phyloP scores from a whole-genome alignment of 106 monocot species.

The Acorus gramineus region DNA sequence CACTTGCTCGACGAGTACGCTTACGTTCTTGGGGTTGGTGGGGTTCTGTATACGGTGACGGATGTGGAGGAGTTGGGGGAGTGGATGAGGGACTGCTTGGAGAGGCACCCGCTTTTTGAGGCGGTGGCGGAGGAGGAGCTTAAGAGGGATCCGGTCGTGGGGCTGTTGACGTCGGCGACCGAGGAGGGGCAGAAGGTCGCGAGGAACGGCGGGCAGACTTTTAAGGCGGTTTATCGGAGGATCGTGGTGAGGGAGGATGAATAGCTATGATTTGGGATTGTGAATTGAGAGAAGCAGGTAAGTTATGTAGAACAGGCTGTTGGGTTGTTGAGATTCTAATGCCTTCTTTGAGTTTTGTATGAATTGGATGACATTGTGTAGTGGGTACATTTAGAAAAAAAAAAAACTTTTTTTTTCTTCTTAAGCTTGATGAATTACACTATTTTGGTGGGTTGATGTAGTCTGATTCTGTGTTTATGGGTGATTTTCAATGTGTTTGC shows the following conservation, averaged over 20 bases:
- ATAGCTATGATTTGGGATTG: too few relatives aligned
- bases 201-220: constrained; percentile 89
- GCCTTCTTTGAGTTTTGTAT: too few relatives aligned
- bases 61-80: constrained; percentile 95
- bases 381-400: too few relatives aligned
- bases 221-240: constrained; percentile 54
- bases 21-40: constrained; percentile 57
- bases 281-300: too few relatives aligned
- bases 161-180: constrained; percentile 58
- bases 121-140: constrained; percentile 45
- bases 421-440: too few relatives aligned
- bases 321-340: too few relatives aligned
- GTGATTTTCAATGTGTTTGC: too few relatives aligned
- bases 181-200: constrained; percentile 94
- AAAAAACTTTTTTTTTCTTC: too few relatives aligned
- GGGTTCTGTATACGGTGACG: constrained; percentile 78
- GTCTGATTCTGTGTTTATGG: too few relatives aligned
- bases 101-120: constrained; percentile 78
- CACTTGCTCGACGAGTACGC: constrained; percentile 95
- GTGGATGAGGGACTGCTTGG: constrained; percentile 83
- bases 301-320: too few relatives aligned
- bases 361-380: too few relatives aligned
- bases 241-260: constrained; percentile 14
- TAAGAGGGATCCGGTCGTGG: constrained; percentile 55
- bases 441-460: too few relatives aligned